Evolutionary conservation across 2,329 filamentous ascomycete species (phyloP), one percentile per base, ranked within the genome.

Genomic region (Podosphaera aphanis): DNA sequence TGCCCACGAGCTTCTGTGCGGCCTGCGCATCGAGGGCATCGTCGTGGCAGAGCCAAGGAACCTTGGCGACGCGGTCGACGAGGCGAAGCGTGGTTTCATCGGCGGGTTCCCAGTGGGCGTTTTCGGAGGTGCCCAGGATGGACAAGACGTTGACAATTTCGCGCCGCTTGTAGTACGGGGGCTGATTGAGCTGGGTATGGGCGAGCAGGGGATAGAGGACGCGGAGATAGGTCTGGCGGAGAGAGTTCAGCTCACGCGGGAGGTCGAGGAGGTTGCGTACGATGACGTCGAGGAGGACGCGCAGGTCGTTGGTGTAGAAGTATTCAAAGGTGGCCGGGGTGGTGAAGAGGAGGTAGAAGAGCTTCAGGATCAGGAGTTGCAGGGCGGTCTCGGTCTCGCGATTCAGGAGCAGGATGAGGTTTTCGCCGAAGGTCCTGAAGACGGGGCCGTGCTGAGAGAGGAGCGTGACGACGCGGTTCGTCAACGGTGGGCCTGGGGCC

Each of bases 241-340:
- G 66, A 16, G 74, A 69, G 50, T 69, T 67, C 49, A 73, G 76
- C 59, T 93, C 88, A 56, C 88, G 79, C 0, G 92, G 90, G 7
- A 98, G 68, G 59, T 98, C 90, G 56, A 95, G 76, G n/a, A 98
- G 68, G 57, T 98, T 98, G 38, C 90, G 82, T 49, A 98, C 83
- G 48, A 98, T 85, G 51, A 98, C 90, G 58, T 98, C 90, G 41
- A 95, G 70, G 15, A 98, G 72, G 3, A 98, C 90, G 48, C 84
- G 82, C 25, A 98, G 69, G 57, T 98, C 90, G 59, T 98, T 98
- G 23, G 85, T 94, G 62, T 95, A 98, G 59, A 98, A 98, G 62
- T 95, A 98, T 63, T 98, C 90, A 60, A 90, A 84, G 0, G 90
- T 98, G 15, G 80, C 74, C 47, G 76, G 76, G 8, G 84, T 95